Base-by-base conservation (phyloP, 139 green algal species). In the Raphidocelis subcapitata region DNA sequence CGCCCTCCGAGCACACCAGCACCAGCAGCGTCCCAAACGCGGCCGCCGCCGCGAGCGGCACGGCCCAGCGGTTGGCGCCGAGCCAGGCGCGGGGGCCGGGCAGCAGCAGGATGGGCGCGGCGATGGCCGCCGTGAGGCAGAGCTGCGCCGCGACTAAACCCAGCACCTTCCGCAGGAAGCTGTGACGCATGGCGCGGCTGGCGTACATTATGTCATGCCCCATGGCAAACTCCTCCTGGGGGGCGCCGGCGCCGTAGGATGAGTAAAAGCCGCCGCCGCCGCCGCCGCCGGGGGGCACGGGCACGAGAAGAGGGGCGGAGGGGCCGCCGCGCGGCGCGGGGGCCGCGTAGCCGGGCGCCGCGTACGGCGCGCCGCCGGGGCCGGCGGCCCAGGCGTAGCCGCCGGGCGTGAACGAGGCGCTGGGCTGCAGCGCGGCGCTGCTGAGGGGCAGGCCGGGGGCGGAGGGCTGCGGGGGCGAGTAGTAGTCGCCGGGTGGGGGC, bases 131-230 rank as follows among this genome's bases (percentile, higher is more conserved):
- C 12, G 78, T 86, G 3, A 86, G 65, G 28, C 65, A 56, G 56
- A 89, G 73, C 72, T 89, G 84, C 18, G 73, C 49, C 0, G 63
- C 49, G 5, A 89, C 36, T n/a, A 89, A 56, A 37, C 69, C 72
- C 28, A 86, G 75, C 23, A 88, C 80, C 46, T 83, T 84, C 3
- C 74, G 66, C 10, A 88, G 55, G 55, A 86, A 88, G 5, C 77
- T 65, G 46, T 78, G 62, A 0, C 72, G 62, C 31, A 72, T 62
- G 46, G 68, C 59, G 24, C n/a, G 12, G 28, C 3, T 24, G 28
- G 51, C 67, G 52, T 15, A 65, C 4, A 36, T 51, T 32, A 54
- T 12, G 14, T 62, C 55, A 15, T 12, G 8, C 16, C n/a, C 55
- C 24, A 62, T 49, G 8, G 8, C 41, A 49, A 49, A 49, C 8